Conservation (phyloP, 345 rosid species). For the Ailanthus altissimus region DNA sequence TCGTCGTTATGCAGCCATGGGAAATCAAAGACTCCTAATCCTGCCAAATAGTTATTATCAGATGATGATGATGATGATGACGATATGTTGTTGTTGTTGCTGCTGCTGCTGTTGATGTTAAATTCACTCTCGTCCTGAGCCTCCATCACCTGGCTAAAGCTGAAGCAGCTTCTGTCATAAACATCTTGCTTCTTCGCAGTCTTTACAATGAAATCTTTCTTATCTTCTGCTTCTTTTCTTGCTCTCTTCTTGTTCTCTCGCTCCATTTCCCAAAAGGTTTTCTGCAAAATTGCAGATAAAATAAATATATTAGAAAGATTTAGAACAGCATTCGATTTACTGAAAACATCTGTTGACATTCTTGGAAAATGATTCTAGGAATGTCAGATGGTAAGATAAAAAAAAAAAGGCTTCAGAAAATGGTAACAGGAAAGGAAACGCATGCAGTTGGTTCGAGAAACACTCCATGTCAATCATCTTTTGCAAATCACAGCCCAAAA, state of each 20-base stretch:
- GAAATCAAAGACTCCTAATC: conserved; percentile 58
- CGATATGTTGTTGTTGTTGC: background rate
- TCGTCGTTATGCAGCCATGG: conserved; percentile 64
- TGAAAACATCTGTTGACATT: too few species aligned
- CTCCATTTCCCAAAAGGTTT: conserved; percentile 28
- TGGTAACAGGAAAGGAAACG: too few species aligned
- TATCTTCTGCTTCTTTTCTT: conserved; percentile 24
- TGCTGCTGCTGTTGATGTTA: background rate
- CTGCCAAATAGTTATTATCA: conserved; percentile 16
- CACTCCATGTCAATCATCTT: too few species aligned
- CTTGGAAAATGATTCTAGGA: too few species aligned
- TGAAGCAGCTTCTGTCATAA: background rate
- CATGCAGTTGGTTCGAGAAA: too few species aligned
- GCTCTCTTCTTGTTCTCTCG: conserved; percentile 37
- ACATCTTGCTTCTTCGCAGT: conserved; percentile 31
- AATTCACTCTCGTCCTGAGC: conserved; percentile 11
- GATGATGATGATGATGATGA: background rate
- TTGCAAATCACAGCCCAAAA: too few species aligned
- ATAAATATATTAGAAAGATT: too few species aligned
- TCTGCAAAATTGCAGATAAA: background rate
- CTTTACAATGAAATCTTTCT: conserved; percentile 15
- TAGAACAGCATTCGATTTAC: too few species aligned
- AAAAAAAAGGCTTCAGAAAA: too few species aligned
- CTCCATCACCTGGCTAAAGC: background rate
- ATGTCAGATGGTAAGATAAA: too few species aligned